A percentile compares a stretch with the other conserved stretches of the same genome.
Evolutionary conservation across 768 basidiomycete species (phyloP).

Genomic region (Mycena metata): DNA sequence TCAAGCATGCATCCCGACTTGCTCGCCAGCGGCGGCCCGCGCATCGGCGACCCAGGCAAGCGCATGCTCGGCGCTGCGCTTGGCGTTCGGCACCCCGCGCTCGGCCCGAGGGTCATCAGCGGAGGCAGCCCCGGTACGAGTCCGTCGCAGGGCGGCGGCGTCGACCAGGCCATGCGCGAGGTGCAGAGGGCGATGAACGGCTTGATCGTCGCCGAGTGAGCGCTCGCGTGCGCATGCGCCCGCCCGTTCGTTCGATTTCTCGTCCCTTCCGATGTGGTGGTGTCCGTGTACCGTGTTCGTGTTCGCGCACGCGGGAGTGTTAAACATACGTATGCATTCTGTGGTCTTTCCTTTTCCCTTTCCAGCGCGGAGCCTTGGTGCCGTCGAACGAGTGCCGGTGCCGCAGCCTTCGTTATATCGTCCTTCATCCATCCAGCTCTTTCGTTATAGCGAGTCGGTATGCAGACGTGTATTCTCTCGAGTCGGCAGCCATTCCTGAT

Average conservation of each 20-base stretch:
- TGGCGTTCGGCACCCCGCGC: constrained; percentile 84
- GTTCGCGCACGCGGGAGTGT: constrained; percentile 21
- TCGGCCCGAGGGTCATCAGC: constrained; percentile 72
- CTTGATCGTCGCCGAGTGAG: constrained; percentile 80
- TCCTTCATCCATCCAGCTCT: constrained; percentile 6
- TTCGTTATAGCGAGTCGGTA: constrained; percentile 36
- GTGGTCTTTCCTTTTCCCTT: constrained; percentile 28
- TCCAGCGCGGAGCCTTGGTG: constrained; percentile 36
- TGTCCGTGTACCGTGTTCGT: constrained; percentile 8
- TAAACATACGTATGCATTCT: constrained; percentile 36
- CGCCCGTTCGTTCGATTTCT: neutral
- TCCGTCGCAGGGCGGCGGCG: constrained; percentile 56
- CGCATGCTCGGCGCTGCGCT: constrained; percentile 90
- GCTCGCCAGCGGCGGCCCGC: constrained; percentile 67
- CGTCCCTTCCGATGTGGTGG: constrained; percentile 12
- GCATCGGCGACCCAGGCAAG: constrained; percentile 91
- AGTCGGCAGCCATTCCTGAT: constrained; percentile 25
- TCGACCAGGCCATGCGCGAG: constrained; percentile 73
- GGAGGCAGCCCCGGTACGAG: constrained; percentile 54
- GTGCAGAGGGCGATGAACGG: constrained; percentile 84
- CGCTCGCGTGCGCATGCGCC: constrained; percentile 7
- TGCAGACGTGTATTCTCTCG: constrained; percentile 33
- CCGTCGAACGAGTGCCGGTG: constrained; percentile 30
- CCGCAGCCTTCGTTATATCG: constrained; percentile 32
- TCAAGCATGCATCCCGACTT: constrained; percentile 63